Percentiles rank a stretch among this genome's conserved stretches.
These are phyloP conservation scores for Boletus hoseneyae DNA, from an alignment of 1,284 basidiomycete species.

Conservation along the genomic window DNA sequence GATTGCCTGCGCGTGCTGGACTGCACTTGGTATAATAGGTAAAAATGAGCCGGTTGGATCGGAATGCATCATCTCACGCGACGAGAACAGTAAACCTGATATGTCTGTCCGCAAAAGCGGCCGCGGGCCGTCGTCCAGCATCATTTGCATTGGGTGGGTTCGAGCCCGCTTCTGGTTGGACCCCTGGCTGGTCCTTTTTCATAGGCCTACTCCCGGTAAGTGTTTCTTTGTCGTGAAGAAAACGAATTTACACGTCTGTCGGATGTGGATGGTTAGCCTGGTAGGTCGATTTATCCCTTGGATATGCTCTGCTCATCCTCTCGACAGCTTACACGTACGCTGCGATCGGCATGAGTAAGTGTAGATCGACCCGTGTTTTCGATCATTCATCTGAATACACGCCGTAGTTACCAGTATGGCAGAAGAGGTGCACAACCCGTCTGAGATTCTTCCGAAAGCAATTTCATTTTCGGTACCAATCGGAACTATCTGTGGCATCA, in stretches of 20 bases:
- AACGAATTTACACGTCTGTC: background rate
- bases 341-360: slow-evolving; percentile 52
- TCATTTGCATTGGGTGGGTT: slow-evolving; percentile 48
- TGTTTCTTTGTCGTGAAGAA: background rate
- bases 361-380: background rate
- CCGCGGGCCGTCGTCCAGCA: slow-evolving; percentile 44
- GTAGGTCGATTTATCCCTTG: slow-evolving; percentile 22
- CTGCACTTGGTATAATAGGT: slow-evolving; percentile 50
- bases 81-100: slow-evolving; percentile 42
- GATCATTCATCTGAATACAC: slow-evolving; percentile 4
- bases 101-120: slow-evolving; percentile 47
- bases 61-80: slow-evolving; percentile 1
- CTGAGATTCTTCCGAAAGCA: slow-evolving; percentile 53
- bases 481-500: slow-evolving; percentile 52
- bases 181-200: slow-evolving; percentile 56
- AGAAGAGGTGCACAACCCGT: slow-evolving; percentile 61
- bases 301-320: slow-evolving; percentile 2
- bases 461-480: slow-evolving; percentile 64
- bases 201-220: slow-evolving; percentile 52
- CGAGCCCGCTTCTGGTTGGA: slow-evolving; percentile 53
- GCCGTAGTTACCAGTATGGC: slow-evolving; percentile 53
- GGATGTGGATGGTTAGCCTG: slow-evolving; percentile 29
- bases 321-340: slow-evolving; percentile 46
- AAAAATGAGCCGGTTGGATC: background rate
- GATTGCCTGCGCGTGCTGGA: slow-evolving; percentile 53